These are phyloP conservation scores for Marasmius fiardii DNA, from an alignment of 1,284 basidiomycete species.

Conservation along the genomic window DNA sequence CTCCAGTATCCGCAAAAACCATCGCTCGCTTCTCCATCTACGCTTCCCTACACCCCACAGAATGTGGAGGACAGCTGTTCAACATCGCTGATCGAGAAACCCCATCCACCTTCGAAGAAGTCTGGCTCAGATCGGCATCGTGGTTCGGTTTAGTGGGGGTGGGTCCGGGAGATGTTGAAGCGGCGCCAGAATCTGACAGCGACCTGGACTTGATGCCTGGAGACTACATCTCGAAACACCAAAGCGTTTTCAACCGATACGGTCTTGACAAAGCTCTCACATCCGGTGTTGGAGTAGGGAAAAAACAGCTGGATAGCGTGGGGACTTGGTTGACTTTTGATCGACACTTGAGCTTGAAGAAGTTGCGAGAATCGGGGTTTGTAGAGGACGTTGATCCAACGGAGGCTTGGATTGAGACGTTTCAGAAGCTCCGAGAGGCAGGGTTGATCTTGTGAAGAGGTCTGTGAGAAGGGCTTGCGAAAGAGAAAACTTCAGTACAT, in stretches of 20 bases:
- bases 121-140: conserved; percentile 15
- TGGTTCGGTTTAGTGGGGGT: conserved; percentile 17
- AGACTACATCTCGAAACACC: conserved; percentile 14
- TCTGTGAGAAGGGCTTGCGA: too few relatives aligned
- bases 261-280: conserved; percentile 9
- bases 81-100: conserved; percentile 15
- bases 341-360: conserved; percentile 17
- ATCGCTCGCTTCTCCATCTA: conserved; percentile 17
- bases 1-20: conserved; percentile 16
- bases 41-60: conserved; percentile 16
- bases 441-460: conserved; percentile 6
- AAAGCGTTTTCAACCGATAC: conserved; percentile 10
- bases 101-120: conserved; percentile 15
- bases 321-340: conserved; percentile 13
- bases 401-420: conserved; percentile 15
- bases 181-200: background rate
- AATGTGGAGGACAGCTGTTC: conserved; percentile 12
- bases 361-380: conserved; percentile 13
- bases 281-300: conserved; percentile 10
- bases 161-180: too few relatives aligned
- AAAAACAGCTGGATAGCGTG: conserved; percentile 10
- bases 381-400: conserved; percentile 15
- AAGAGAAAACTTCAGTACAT: too few relatives aligned
- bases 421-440: conserved; percentile 13
- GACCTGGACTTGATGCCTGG: conserved; percentile 9